Evolutionary conservation across 2,329 filamentous ascomycete species (phyloP), one percentile per base, ranked within the genome.

Genomic region (Talaromyces amestolkiae): DNA sequence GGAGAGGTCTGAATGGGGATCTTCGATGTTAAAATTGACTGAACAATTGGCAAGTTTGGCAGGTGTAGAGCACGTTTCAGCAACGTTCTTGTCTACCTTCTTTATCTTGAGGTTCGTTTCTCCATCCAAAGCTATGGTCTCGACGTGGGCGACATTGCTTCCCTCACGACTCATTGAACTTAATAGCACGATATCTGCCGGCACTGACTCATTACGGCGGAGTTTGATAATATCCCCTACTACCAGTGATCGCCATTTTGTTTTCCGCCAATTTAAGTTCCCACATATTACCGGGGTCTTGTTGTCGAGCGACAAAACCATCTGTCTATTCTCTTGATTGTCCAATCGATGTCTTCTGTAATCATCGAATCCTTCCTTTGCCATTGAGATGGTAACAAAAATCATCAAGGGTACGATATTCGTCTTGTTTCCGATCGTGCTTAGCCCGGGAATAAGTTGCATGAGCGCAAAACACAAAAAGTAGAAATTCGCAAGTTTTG

Each of bases 401-500:
- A 91, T 85, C 51, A 89, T 77, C 27, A 96, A 78, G 0, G 92
- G 92, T 4, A 87, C 85, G 71, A 96, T 91, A 0, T 91, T 96
- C 1, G 92, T 96, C 75, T 88, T 95, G n/a, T 83, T 88, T 68
- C 92, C 92, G 8, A 92, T 94, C 3, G 92, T 94, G 74, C 90
- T 93, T 35, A 96, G 82, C 27, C 89, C 91, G 5, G 92, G 92
- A 73, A 96, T 90, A 84, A 93, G 87, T 74, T 96, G 92, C 61
- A 95, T 79, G 68, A 93, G 88, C 68, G 90, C 90, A 70, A 96
- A 88, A 67, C 91, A 85, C 24, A 96, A 82, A 74, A 96, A 96
- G 79, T 96, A 96, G 72, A 94, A 93, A 79, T 96, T 96, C 68
- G 91, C 91, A 47, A 96, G 82, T 74, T 95, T 94, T 68, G 90